Conservation (phyloP, 2,329 filamentous ascomycete species). For the Acrodontium crateriforme region DNA sequence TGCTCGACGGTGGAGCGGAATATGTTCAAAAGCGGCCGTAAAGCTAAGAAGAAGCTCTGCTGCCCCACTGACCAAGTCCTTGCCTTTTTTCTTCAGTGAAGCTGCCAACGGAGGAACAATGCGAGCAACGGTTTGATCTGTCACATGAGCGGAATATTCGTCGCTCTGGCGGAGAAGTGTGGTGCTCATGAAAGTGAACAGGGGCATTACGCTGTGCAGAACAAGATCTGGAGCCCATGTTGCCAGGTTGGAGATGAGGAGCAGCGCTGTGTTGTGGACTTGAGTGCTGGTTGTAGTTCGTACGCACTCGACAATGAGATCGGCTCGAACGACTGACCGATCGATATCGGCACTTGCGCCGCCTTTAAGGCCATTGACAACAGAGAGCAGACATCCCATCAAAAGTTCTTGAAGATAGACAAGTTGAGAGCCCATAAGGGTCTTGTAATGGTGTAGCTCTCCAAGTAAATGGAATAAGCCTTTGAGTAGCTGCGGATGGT, state of each 20-base stretch:
- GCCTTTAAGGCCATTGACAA: constrained; percentile 62
- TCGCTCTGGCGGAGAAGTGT: constrained; percentile 86
- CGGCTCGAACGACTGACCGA: constrained; percentile 66
- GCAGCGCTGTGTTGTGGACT: constrained; percentile 80
- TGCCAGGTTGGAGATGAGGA: constrained; percentile 76
- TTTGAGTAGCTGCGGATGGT: constrained; percentile 62
- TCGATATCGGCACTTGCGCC: constrained; percentile 42
- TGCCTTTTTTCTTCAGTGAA: constrained; percentile 65
- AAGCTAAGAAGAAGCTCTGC: constrained; percentile 91
- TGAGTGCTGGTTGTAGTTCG: constrained; percentile 83
- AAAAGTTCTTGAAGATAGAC: constrained; percentile 82
- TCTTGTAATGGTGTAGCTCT: constrained; percentile 73
- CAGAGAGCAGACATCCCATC: constrained; percentile 66
- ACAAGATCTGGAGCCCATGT: constrained; percentile 81
- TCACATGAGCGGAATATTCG: constrained; percentile 92
- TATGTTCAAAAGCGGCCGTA: constrained; percentile 89
- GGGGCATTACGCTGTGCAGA: constrained; percentile 94
- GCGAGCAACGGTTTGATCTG: constrained; percentile 82
- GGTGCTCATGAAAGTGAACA: constrained; percentile 95
- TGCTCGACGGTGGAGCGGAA: constrained; percentile 72
- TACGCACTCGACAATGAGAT: constrained; percentile 86
- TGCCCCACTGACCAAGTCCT: constrained; percentile 66
- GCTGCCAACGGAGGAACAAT: constrained; percentile 85
- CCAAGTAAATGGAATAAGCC: constrained; percentile 74
- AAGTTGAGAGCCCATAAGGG: constrained; percentile 69